Evolutionary conservation across 305 asterid genomes (phyloP).

Genomic region (Ajuga reptans): DNA sequence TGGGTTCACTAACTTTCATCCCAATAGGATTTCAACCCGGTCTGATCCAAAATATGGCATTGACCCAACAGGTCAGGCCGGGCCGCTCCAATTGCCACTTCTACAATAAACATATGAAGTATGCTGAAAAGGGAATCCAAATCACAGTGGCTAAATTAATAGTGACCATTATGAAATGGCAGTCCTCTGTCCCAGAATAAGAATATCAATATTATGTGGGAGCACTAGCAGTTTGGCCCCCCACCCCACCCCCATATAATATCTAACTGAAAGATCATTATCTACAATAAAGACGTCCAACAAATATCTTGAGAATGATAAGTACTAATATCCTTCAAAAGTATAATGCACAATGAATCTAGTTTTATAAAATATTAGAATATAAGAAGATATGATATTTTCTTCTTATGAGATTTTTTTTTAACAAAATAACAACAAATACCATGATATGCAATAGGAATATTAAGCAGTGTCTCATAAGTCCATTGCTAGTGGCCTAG

Average conservation of each 20-base stretch:
- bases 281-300: neutral
- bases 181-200: neutral
- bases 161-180: neutral
- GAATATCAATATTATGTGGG: neutral
- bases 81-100: too few relatives aligned
- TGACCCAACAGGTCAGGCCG: too few relatives aligned
- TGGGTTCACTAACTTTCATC: too few relatives aligned
- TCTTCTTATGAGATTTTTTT: too few relatives aligned
- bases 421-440: neutral
- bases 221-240: neutral
- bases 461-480: neutral
- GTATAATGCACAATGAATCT: neutral
- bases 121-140: neutral
- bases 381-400: neutral
- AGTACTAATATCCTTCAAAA: neutral
- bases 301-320: slow-evolving; percentile 4
- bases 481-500: neutral
- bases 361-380: neutral
- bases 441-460: neutral
- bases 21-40: too few relatives aligned
- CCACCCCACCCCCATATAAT: too few relatives aligned
- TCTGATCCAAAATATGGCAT: too few relatives aligned
- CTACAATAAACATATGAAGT: too few relatives aligned
- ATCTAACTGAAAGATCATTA: slow-evolving; percentile 1
- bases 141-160: neutral